phyloP scores from a whole-genome alignment of 306 rosid genomes.

The Vigna radiata region DNA sequence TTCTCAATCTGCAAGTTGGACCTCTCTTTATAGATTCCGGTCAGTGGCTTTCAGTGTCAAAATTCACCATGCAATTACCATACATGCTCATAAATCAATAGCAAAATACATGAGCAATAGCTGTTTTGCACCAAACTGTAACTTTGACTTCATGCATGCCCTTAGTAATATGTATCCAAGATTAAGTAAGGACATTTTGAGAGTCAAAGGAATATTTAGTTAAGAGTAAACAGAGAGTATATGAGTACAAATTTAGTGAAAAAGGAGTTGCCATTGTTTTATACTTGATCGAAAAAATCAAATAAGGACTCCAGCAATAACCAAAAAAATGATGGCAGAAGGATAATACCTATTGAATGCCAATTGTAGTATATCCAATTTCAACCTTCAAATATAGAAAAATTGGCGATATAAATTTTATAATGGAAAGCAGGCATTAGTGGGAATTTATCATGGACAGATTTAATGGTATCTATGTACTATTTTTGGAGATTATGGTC shows the following conservation, averaged over 20 bases:
- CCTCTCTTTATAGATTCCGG: conserved; percentile 40
- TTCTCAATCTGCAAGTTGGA: conserved; percentile 51
- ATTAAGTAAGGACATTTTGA: not conserved
- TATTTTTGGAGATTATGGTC: not conserved
- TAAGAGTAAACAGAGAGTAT: not conserved
- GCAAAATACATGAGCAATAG: not conserved
- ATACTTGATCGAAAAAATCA: conserved; percentile 7
- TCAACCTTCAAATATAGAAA: not conserved
- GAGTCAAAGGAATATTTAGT: not conserved
- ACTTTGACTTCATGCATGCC: conserved; percentile 7
- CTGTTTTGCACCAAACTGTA: not conserved
- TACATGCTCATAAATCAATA: not conserved
- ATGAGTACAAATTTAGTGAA: not conserved
- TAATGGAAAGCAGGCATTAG: not conserved
- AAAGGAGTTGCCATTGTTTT: not conserved
- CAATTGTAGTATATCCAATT: not conserved
- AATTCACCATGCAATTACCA: conserved; percentile 35
- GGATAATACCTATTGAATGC: conserved; percentile 10
- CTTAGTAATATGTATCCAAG: not conserved
- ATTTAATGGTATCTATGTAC: not conserved
- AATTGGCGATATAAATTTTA: not conserved
- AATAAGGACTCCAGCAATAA: not conserved
- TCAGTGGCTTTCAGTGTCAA: conserved; percentile 40
- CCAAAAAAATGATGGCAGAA: not conserved
- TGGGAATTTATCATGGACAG: not conserved